Evolutionary conservation across 2,329 filamentous ascomycete species (phyloP).

Genomic region (Aureobasidium leucospermi): DNA sequence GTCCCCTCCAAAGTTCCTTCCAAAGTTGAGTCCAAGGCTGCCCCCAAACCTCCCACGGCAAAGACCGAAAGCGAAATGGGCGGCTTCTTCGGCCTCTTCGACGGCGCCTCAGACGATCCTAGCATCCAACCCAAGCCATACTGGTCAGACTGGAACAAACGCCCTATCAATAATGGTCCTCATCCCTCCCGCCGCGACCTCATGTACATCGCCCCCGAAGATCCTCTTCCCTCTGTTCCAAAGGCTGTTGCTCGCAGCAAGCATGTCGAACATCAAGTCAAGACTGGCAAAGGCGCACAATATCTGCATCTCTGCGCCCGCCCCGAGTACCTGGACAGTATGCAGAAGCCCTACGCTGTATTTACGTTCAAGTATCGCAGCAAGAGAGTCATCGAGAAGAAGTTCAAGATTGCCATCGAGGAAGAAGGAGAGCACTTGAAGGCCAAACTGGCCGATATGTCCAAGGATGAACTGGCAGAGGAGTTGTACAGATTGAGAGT

Average conservation of each 20-base stretch:
- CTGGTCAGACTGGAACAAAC: conserved; percentile 25
- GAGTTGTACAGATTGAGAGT: conserved; percentile 1
- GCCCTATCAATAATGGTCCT: not conserved
- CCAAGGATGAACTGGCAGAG: not conserved
- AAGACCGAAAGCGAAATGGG: conserved; percentile 16
- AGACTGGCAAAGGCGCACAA: conserved; percentile 27
- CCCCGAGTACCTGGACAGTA: conserved; percentile 36
- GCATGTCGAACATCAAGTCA: conserved; percentile 27
- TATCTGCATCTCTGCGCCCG: conserved; percentile 32
- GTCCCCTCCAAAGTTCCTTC: not conserved
- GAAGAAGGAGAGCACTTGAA: conserved; percentile 14
- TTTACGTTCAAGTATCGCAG: conserved; percentile 44
- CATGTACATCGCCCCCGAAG: conserved; percentile 25
- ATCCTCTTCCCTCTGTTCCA: conserved; percentile 22
- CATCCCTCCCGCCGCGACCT: conserved; percentile 20
- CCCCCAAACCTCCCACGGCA: not conserved
- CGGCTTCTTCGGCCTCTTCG: conserved; percentile 26
- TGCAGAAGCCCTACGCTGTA: conserved; percentile 36
- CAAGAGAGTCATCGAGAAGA: conserved; percentile 26
- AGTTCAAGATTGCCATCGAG: conserved; percentile 25
- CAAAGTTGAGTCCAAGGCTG: conserved; percentile 12
- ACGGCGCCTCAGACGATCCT: conserved; percentile 25
- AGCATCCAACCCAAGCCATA: conserved; percentile 23
- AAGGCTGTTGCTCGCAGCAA: not conserved
- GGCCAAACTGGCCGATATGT: conserved; percentile 10